Evolutionary conservation across 1,284 basidiomycete genomes (phyloP).

Genomic region (Fomitopsis palustris): DNA sequence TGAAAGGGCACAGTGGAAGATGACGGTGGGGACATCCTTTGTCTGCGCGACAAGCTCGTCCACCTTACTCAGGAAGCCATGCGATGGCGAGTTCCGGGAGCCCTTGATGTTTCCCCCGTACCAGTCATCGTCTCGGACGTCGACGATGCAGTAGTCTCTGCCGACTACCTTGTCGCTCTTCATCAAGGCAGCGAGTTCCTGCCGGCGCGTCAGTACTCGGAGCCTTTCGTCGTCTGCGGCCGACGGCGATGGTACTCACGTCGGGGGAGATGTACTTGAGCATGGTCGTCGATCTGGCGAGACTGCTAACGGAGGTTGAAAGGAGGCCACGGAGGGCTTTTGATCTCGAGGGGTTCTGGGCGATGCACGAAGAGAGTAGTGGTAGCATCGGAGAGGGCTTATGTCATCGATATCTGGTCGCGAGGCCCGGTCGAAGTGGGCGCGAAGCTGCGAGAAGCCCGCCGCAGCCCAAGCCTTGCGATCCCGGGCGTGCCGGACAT

Average conservation of each 20-base stretch:
- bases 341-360: conserved; percentile 3
- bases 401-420: conserved; percentile 7
- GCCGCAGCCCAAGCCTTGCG: neutral
- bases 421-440: conserved; percentile 1
- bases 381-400: conserved; percentile 6
- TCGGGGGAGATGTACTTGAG: conserved; percentile 30
- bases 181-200: conserved; percentile 69
- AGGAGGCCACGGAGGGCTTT: neutral
- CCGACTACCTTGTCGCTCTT: conserved; percentile 53
- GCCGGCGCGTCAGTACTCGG: neutral
- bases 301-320: neutral
- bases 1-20: conserved; percentile 77
- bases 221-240: neutral
- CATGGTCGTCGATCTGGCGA: conserved; percentile 10
- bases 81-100: conserved; percentile 58
- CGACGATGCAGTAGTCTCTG: conserved; percentile 71
- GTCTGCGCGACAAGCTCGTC: conserved; percentile 56
- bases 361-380: neutral
- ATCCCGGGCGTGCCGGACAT: neutral
- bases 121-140: conserved; percentile 77
- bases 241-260: conserved; percentile 15
- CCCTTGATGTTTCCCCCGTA: conserved; percentile 72
- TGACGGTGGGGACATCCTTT: conserved; percentile 55
- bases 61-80: conserved; percentile 51
- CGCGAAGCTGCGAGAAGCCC: conserved; percentile 10